Percentiles rank a stretch among this genome's conserved stretches.
These are phyloP conservation scores for Fagopyrum esculentum DNA, from an alignment of 148 eudicot genomes.

Conservation along the genomic window DNA sequence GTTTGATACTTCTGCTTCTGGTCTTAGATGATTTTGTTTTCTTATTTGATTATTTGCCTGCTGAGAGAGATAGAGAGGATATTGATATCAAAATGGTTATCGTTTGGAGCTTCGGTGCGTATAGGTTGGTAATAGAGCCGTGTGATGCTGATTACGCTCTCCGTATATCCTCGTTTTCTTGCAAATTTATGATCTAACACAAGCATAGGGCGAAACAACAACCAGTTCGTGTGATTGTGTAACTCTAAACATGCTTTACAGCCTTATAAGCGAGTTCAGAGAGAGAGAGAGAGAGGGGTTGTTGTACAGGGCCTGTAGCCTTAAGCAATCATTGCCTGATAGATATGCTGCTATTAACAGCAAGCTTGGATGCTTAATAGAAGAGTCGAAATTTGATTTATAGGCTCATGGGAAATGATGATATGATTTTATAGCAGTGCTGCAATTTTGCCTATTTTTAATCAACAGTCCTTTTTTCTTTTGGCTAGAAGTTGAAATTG, in stretches of 20 bases:
- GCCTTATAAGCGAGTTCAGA: neutral
- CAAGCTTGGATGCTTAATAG: neutral
- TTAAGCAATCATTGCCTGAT: neutral
- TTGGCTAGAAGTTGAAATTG: slow-evolving; percentile 15
- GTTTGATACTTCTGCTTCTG: neutral
- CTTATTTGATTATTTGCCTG: neutral
- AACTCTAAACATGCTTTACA: neutral
- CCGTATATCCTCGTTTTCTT: neutral
- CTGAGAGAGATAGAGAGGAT: neutral
- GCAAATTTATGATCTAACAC: neutral
- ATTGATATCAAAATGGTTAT: neutral
- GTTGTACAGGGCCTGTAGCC: neutral
- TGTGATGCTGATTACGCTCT: too few species aligned
- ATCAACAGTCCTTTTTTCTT: slow-evolving; percentile 5
- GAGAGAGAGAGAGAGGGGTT: neutral
- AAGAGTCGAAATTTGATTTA: neutral
- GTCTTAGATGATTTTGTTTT: neutral
- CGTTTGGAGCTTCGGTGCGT: neutral
- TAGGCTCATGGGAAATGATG: neutral
- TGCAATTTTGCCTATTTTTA: slow-evolving; percentile 7
- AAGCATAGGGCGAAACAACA: neutral
- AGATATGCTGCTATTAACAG: neutral
- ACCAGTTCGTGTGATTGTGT: neutral
- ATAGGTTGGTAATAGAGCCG: neutral
- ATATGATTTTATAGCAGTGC: neutral